A percentile compares a stretch with the other conserved stretches of the same genome.
Evolutionary conservation across 2,329 filamentous ascomycete genomes (phyloP).

Genomic region (Geosmithia morbida): DNA sequence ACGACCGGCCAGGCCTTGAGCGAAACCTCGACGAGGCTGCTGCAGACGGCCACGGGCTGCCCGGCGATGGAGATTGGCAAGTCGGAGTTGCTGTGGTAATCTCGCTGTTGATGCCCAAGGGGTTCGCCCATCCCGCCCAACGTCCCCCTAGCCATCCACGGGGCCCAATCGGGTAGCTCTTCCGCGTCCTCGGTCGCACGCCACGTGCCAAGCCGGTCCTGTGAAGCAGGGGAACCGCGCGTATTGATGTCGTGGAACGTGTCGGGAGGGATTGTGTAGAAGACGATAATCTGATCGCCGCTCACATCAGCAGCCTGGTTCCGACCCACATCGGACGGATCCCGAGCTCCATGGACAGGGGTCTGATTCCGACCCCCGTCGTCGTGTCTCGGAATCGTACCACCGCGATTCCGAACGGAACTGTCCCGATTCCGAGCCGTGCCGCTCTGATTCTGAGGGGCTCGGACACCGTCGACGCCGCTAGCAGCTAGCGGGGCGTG

Average conservation of each 20-base stretch:
- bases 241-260: conserved; percentile 24
- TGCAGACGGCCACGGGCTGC: conserved; percentile 14
- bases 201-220: conserved; percentile 2
- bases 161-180: conserved; percentile 4
- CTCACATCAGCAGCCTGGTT: not conserved
- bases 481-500: not conserved
- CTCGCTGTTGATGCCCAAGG: conserved; percentile 5
- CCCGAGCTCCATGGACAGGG: not conserved
- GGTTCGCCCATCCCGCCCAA: conserved; percentile 8
- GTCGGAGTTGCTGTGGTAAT: not conserved
- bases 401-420: not conserved
- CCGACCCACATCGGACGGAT: conserved; percentile 5
- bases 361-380: not conserved
- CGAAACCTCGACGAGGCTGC: conserved; percentile 15
- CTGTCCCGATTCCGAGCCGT: too few relatives aligned
- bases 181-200: conserved; percentile 1
- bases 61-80: conserved; percentile 16
- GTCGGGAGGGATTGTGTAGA: conserved; percentile 48
- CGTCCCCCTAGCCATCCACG: conserved; percentile 8
- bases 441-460: too few relatives aligned
- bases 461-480: too few relatives aligned
- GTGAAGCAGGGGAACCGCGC: not conserved
- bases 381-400: not conserved
- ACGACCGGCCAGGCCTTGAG: conserved; percentile 16
- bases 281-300: conserved; percentile 28